Base-by-base conservation (phyloP, 257 asterid genomes). In the Agastache rugosa region DNA sequence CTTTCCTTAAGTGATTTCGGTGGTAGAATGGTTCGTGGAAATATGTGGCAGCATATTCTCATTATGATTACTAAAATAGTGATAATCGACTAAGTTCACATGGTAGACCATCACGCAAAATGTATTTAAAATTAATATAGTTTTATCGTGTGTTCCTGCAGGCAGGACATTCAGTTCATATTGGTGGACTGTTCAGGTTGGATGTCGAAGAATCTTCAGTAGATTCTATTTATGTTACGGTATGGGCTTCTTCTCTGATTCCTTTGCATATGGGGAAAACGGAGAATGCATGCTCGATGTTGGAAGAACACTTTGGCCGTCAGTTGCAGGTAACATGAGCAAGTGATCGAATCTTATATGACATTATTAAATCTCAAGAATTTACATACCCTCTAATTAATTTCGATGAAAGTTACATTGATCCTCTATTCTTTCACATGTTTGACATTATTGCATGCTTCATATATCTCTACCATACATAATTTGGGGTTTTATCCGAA, bases 261-360 rank as follows among this genome's bases (percentile, higher is more conserved):
- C 97, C 97, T 50, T 80, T 94, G 79, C 97, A 92, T 74, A 88
- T 91, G 98, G 98, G 97, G 72, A 92, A 79, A 84, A 85, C 86
- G 6, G 96, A 94, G 76, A 89, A 84, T 3, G 84, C 90, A 37
- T 71, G 78, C 81, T 74, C 79, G 3, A 83, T 94, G 90, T 37
- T 85, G 74, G 92, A 90, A 63, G 85, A 88, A 31, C 97, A 91
- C 84, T 91, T 91, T 78, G 97, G 97, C 72, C 81, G 69, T 68
- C 97, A 90, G 69, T 81, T 94, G 81, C 96, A 85, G 80, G 97
- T 89, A 84, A 27, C 67, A 48, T 62, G 67, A 45, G 69, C 35
- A 45, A n/a, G 19, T 69, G 17, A 31, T 14, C 17, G 2, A 71
- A 51, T 27, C 17, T 59, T 54, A 0, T 45, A 1, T 39, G 8